Evolutionary conservation across 148 eudicot species (phyloP).

Genomic region (Simmondsia chinensis): DNA sequence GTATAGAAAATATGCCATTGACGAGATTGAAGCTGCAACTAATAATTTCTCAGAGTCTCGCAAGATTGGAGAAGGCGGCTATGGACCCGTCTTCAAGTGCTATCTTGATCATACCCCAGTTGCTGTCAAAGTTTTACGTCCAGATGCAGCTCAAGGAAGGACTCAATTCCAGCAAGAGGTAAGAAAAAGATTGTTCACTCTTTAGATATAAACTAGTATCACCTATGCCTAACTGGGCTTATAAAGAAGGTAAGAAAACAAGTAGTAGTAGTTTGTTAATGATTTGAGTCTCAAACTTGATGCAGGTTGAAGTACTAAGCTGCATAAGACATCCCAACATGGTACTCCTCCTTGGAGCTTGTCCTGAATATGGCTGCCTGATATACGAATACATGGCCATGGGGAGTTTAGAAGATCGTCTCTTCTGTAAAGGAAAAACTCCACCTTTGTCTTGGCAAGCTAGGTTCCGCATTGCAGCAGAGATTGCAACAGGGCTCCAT

Average conservation of each 20-base stretch:
- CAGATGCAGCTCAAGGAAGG: slow-evolving; percentile 54
- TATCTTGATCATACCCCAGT: slow-evolving; percentile 52
- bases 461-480: slow-evolving; percentile 46
- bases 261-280: no score
- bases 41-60: slow-evolving; percentile 23
- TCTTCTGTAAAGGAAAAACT: slow-evolving; percentile 33
- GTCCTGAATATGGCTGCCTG: slow-evolving; percentile 51
- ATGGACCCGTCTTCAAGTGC: slow-evolving; percentile 51
- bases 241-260: no score
- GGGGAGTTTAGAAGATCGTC: slow-evolving; percentile 38
- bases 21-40: slow-evolving; percentile 49
- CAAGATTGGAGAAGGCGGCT: slow-evolving; percentile 59
- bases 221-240: no score
- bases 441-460: slow-evolving; percentile 41
- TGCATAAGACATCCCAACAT: slow-evolving; percentile 48
- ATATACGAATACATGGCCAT: slow-evolving; percentile 50
- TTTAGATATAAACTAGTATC: no score
- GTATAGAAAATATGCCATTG: slow-evolving; percentile 37
- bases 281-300: slow-evolving; percentile 9
- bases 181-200: slow-evolving; percentile 1
- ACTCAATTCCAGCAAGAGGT: slow-evolving; percentile 48
- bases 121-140: slow-evolving; percentile 49
- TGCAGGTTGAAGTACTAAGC: slow-evolving; percentile 45
- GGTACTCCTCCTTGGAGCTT: slow-evolving; percentile 55
- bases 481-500: slow-evolving; percentile 37